Conservation (phyloP, 164 flowering plant genomes). For the Echeveria elegans region DNA sequence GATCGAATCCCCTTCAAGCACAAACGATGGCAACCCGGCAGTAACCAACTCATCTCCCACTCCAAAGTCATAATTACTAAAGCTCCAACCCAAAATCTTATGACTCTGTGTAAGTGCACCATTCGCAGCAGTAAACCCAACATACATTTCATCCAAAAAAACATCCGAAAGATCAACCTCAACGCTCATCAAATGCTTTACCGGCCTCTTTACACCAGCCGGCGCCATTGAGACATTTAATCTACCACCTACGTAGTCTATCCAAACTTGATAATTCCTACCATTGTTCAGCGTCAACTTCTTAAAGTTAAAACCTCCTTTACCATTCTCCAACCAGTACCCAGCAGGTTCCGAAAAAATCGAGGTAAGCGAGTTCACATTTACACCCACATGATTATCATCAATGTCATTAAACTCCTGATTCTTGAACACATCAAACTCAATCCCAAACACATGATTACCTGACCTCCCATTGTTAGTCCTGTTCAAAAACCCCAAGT, state of each 20-base stretch:
- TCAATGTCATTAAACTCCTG: constrained; percentile 40
- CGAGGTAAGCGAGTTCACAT: constrained; percentile 44
- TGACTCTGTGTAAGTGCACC: constrained; percentile 40
- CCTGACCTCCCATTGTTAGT: constrained; percentile 24
- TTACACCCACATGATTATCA: constrained; percentile 52
- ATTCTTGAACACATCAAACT: constrained; percentile 51
- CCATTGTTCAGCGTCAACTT: constrained; percentile 40
- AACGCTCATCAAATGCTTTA: constrained; percentile 23
- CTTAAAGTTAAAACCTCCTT: constrained; percentile 25
- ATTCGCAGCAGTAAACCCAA: constrained; percentile 51
- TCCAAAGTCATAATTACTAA: constrained; percentile 36
- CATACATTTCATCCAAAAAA: constrained; percentile 55
- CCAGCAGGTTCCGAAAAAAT: constrained; percentile 29
- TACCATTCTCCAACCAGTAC: constrained; percentile 24
- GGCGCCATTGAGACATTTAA: constrained; percentile 49
- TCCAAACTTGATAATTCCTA: constrained; percentile 61
- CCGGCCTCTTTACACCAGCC: constrained; percentile 37
- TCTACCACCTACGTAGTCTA: constrained; percentile 33
- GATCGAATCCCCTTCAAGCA: constrained; percentile 25
- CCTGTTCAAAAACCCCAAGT: constrained; percentile 39
- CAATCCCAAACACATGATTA: constrained; percentile 51
- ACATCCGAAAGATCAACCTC: constrained; percentile 36
- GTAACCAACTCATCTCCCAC: constrained; percentile 34
- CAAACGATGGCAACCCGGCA: constrained; percentile 38
- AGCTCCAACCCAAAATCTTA: constrained; percentile 56